Conservation (phyloP, 2,329 filamentous ascomycete species). For the Nigrospora sphaerica region DNA sequence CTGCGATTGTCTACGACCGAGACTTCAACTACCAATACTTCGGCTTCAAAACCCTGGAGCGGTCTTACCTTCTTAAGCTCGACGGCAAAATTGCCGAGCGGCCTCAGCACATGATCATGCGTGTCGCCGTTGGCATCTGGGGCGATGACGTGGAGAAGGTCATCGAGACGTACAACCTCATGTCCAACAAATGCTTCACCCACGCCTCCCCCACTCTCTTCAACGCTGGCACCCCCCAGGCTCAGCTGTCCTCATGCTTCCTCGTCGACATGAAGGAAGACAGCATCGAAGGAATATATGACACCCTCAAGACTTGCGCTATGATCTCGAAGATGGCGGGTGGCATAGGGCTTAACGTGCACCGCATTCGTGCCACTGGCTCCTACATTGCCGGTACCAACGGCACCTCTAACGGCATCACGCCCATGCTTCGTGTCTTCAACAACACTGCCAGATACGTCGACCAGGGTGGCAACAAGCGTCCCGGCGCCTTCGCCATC, state of each 20-base stretch:
- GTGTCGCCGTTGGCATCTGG: constrained; percentile 94
- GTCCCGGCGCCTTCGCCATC: constrained; percentile 95
- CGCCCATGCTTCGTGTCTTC: constrained; percentile 97
- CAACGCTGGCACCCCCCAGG: constrained; percentile 91
- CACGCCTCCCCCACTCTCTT: constrained; percentile 97
- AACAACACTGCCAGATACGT: constrained; percentile 99
- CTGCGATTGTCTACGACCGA: constrained; percentile 96
- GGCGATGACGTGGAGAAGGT: constrained; percentile 90
- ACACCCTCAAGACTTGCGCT: constrained; percentile 97
- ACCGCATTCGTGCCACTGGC: constrained; percentile 93
- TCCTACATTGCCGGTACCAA: constrained; percentile 98
- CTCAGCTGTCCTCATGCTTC: constrained; percentile 97
- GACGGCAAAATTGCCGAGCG: constrained; percentile 94
- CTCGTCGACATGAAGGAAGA: constrained; percentile 99
- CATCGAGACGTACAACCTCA: constrained; percentile 96
- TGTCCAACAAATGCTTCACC: constrained; percentile 98
- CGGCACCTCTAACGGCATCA: constrained; percentile 93
- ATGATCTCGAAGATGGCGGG: constrained; percentile 99
- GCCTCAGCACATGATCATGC: constrained; percentile 99
- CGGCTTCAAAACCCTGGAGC: constrained; percentile 97
- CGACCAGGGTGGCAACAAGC: constrained; percentile 98
- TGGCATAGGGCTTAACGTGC: constrained; percentile 93
- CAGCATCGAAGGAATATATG: constrained; percentile 98
- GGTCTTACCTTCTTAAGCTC: constrained; percentile 93
- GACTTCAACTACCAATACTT: constrained; percentile 99